Percentiles rank a stretch among this genome's conserved stretches.
Evolutionary conservation across 2,329 filamentous ascomycete genomes (phyloP).

Genomic region (Sarocladium kiliense): DNA sequence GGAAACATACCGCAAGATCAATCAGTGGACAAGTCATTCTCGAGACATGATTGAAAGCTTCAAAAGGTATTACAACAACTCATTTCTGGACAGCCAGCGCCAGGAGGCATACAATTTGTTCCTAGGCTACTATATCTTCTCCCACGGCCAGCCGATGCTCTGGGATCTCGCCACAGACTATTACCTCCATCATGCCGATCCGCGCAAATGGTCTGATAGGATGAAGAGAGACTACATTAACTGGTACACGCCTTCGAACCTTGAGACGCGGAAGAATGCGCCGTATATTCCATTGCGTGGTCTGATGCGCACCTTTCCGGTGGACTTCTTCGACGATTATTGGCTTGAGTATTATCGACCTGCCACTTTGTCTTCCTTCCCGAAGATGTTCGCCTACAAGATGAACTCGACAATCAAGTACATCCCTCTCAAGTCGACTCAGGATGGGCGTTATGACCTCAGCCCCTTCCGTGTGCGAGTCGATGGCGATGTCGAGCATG

Average conservation of each 20-base stretch:
- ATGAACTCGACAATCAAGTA: conserved; percentile 87
- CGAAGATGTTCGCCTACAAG: conserved; percentile 87
- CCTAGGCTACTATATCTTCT: conserved; percentile 89
- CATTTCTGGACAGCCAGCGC: conserved; percentile 93
- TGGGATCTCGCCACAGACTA: conserved; percentile 96
- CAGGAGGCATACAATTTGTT: conserved; percentile 98
- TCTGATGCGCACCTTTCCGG: conserved; percentile 34
- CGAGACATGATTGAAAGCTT: conserved; percentile 99
- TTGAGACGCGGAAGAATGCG: conserved; percentile 58
- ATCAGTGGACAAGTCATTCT: conserved; percentile 97
- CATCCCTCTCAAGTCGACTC: conserved; percentile 67
- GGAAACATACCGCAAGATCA: conserved; percentile 98
- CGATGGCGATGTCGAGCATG: conserved; percentile 53
- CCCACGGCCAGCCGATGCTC: conserved; percentile 84
- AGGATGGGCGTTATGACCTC: conserved; percentile 72
- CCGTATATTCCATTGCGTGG: conserved; percentile 34
- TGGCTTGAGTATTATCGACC: conserved; percentile 98
- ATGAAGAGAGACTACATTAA: conserved; percentile 69
- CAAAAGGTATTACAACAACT: conserved; percentile 98
- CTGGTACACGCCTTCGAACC: conserved; percentile 76
- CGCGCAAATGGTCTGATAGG: conserved; percentile 64
- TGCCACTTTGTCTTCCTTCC: conserved; percentile 77
- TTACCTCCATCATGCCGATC: conserved; percentile 87
- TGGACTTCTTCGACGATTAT: conserved; percentile 79
- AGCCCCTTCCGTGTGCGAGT: conserved; percentile 83